These are phyloP conservation scores for Fragaria nilgerrensis DNA, from an alignment of 306 rosid species.

Conservation along the genomic window DNA sequence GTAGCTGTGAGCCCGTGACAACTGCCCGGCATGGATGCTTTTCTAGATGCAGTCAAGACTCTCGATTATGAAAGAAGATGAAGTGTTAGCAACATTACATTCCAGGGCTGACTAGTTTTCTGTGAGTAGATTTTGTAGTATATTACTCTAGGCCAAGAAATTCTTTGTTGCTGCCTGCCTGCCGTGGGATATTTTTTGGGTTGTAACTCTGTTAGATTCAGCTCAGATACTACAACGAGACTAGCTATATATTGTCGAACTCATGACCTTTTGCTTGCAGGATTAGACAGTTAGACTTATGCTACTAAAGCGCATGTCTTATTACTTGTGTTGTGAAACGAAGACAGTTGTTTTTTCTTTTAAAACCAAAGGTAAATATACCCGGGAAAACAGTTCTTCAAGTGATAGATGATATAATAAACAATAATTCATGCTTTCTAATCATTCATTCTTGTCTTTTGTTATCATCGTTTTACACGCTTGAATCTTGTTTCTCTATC, in stretches of 20 bases:
- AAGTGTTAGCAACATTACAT: constrained; percentile 15
- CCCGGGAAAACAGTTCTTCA: not conserved
- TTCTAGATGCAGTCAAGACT: constrained; percentile 67
- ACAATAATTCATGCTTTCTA: not conserved
- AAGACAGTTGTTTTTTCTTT: not conserved
- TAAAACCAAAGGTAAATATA: too few species aligned
- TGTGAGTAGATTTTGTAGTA: constrained; percentile 26
- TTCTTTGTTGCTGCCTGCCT: constrained; percentile 21
- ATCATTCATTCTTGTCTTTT: not conserved
- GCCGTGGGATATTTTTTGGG: constrained; percentile 44
- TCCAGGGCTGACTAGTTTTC: constrained; percentile 13
- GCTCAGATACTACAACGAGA: constrained; percentile 28
- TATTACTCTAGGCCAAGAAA: constrained; percentile 25
- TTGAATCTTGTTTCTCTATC: not conserved
- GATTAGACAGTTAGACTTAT: too few species aligned
- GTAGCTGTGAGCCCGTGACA: not conserved
- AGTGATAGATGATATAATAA: not conserved
- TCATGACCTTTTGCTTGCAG: too few species aligned
- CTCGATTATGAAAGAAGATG: constrained; percentile 47
- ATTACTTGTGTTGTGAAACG: not conserved
- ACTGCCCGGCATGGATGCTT: constrained; percentile 66
- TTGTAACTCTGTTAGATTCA: constrained; percentile 40
- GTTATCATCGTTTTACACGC: not conserved
- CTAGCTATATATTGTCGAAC: constrained; percentile 20
- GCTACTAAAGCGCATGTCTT: constrained; percentile 5